phyloP scores from a whole-genome alignment of 306 rosid genomes.

The Herpetospermum pedunculosum region DNA sequence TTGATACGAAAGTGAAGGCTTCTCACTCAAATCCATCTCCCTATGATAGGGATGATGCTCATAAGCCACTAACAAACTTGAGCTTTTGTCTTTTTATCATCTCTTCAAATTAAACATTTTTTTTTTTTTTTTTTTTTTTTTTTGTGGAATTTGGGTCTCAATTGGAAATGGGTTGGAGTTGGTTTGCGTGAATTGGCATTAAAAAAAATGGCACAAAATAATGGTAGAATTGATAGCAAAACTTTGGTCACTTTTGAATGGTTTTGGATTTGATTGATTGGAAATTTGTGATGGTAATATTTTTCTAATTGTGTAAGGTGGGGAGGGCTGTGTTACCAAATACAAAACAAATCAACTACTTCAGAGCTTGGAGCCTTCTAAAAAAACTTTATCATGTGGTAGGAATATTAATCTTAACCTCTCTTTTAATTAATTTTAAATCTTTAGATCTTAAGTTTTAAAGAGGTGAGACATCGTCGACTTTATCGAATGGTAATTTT shows the following conservation, averaged over 20 bases:
- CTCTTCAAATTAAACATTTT: not conserved
- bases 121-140: no score
- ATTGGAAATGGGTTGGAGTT: not conserved
- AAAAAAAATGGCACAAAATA: not conserved
- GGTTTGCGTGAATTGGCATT: not conserved
- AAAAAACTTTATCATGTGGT: not conserved
- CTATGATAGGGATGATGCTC: not conserved
- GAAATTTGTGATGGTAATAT: not conserved
- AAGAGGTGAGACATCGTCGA: no score
- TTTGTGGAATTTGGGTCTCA: not conserved
- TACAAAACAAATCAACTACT: not conserved
- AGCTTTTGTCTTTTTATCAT: not conserved
- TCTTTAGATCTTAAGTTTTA: no score
- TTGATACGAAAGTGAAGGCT: not conserved
- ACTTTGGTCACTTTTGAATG: not conserved
- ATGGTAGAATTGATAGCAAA: not conserved
- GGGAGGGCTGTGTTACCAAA: not conserved
- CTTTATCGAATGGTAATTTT: no score
- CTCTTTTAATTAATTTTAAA: no score
- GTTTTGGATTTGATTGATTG: constrained; percentile 1
- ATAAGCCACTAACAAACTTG: not conserved
- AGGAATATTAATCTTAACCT: no score
- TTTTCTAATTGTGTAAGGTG: not conserved
- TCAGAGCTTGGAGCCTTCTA: not conserved
- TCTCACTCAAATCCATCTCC: not conserved